phyloP scores from a whole-genome alignment of 2,329 filamentous ascomycete genomes.

The Trichoderma gracile region DNA sequence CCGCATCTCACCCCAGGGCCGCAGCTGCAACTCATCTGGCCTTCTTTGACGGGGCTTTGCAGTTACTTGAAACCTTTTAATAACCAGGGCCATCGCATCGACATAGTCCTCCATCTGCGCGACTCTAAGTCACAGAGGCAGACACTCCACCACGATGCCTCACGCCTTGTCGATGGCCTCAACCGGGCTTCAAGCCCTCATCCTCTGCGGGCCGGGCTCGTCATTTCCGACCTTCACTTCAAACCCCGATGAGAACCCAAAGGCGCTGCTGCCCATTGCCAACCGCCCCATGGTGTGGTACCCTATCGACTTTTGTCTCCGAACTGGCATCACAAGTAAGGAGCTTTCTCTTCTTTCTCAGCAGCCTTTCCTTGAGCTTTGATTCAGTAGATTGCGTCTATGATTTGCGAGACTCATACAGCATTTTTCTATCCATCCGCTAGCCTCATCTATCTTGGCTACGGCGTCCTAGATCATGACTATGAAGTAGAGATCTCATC shows the following conservation, averaged over 20 bases:
- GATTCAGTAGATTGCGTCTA: not conserved
- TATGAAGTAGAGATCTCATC: not conserved
- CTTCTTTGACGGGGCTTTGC: not conserved
- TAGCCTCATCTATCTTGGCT: not conserved
- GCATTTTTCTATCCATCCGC: not conserved
- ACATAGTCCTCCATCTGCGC: not conserved
- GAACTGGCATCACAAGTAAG: constrained; percentile 74
- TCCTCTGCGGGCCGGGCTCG: constrained; percentile 79
- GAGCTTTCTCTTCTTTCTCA: constrained; percentile 19
- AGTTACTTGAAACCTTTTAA: not conserved
- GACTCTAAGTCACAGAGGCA: not conserved
- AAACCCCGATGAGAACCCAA: constrained; percentile 76
- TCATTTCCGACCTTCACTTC: constrained; percentile 82
- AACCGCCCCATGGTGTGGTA: constrained; percentile 92
- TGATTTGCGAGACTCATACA: not conserved
- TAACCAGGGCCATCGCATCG: not conserved
- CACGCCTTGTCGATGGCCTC: constrained; percentile 73
- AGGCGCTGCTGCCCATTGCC: constrained; percentile 78
- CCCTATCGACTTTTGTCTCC: constrained; percentile 80
- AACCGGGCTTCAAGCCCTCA: constrained; percentile 78
- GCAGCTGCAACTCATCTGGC: not conserved
- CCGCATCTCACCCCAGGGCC: not conserved
- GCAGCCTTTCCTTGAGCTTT: not conserved
- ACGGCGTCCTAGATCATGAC: not conserved
- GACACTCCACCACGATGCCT: constrained; percentile 56